A percentile compares a stretch with the other conserved stretches of the same genome.
Evolutionary conservation across 768 basidiomycete species (phyloP).

Genomic region (Kondoa subrosea): DNA sequence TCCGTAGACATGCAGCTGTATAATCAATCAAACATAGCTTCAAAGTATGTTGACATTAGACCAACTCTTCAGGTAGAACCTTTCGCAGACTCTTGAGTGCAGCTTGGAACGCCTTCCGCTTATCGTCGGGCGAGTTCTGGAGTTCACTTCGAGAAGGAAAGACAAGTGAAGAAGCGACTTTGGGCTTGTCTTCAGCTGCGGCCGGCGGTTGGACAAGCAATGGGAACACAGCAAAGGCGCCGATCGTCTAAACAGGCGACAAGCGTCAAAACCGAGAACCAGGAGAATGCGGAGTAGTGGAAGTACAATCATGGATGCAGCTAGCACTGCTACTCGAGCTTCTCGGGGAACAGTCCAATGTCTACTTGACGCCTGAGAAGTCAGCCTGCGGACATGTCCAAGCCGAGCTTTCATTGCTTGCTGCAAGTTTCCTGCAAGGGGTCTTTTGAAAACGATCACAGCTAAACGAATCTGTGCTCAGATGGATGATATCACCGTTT

Average conservation of each 20-base stretch:
- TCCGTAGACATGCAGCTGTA: slow-evolving; percentile 17
- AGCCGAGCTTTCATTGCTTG: too few species aligned
- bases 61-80: slow-evolving; percentile 20
- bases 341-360: neutral
- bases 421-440: too few species aligned
- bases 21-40: too few species aligned
- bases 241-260: neutral
- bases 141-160: neutral
- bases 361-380: neutral
- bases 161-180: neutral
- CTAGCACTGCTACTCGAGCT: neutral
- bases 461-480: too few species aligned
- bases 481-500: too few species aligned
- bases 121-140: slow-evolving; percentile 5
- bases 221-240: neutral
- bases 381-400: neutral
- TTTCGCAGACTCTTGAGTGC: slow-evolving; percentile 19
- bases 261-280: too few species aligned
- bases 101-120: slow-evolving; percentile 17
- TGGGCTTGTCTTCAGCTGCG: neutral
- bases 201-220: neutral
- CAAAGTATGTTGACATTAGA: too few species aligned
- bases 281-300: too few species aligned
- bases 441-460: too few species aligned
- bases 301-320: neutral